Evolutionary conservation across 1,284 basidiomycete genomes (phyloP).

Genomic region (Trametes polyzona): DNA sequence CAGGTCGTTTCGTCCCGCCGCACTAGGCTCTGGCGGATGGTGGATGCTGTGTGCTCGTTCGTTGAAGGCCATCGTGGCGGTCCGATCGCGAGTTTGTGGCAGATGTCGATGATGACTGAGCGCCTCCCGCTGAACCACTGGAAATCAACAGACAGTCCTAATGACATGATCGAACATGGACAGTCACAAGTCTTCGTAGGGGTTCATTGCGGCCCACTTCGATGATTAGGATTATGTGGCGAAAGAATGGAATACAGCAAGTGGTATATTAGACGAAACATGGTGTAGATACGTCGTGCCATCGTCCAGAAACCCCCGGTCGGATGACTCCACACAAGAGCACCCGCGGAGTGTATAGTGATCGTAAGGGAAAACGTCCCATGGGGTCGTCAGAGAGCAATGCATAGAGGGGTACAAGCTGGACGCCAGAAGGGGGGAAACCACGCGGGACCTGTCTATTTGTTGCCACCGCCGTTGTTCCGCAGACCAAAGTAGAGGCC

Average conservation of each 20-base stretch:
- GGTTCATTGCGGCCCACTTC: too few relatives aligned
- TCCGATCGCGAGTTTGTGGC: too few relatives aligned
- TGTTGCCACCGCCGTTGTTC: constrained; percentile 22
- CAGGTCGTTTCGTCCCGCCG: neutral
- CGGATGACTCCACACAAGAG: neutral
- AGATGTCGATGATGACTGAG: neutral
- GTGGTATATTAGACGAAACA: constrained; percentile 19
- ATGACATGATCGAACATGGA: too few relatives aligned
- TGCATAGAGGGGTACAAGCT: neutral
- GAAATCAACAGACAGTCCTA: too few relatives aligned
- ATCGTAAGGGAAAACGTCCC: constrained; percentile 2
- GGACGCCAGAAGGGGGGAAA: neutral
- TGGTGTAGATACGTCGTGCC: constrained; percentile 10
- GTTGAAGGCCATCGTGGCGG: neutral
- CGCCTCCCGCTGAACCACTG: too few relatives aligned
- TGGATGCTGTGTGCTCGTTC: neutral
- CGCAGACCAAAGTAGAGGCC: constrained; percentile 47
- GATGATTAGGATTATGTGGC: neutral
- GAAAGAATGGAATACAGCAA: neutral
- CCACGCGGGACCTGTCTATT: constrained; percentile 2
- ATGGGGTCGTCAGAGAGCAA: constrained; percentile 15
- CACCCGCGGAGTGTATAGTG: neutral
- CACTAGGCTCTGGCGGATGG: neutral
- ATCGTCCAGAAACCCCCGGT: constrained; percentile 4
- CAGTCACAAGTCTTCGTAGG: too few relatives aligned